A percentile compares a stretch with the other conserved stretches of the same genome.
Conservation (phyloP, 2,329 filamentous ascomycete genomes). For the Claviceps arundinis region DNA sequence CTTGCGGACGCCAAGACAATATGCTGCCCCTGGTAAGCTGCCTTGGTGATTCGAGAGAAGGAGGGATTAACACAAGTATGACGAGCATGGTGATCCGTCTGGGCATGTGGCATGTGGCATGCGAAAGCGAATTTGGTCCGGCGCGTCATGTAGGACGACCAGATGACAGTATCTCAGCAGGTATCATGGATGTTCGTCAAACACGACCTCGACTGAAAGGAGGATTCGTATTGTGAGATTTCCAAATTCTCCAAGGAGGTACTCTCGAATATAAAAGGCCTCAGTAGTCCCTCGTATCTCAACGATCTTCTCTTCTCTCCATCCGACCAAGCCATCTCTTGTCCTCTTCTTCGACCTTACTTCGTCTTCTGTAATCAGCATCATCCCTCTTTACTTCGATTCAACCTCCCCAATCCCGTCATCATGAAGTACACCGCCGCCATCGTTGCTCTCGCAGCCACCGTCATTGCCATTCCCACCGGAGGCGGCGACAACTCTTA, state of each 20-base stretch:
- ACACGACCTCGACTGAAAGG: no score
- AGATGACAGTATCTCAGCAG: no score
- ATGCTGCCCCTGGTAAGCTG: not conserved
- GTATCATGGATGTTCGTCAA: no score
- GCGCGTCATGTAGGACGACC: no score
- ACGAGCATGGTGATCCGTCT: not conserved
- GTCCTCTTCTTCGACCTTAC: not conserved
- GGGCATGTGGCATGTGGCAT: no score
- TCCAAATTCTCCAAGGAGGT: no score
- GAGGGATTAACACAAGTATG: not conserved
- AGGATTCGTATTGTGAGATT: not conserved
- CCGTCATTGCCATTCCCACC: constrained; percentile 1
- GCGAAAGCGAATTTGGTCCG: no score
- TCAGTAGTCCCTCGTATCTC: not conserved
- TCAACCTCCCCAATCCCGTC: not conserved
- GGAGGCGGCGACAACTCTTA: not conserved
- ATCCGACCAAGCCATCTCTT: not conserved
- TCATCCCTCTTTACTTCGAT: not conserved
- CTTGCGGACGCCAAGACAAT: not conserved
- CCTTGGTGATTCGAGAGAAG: not conserved
- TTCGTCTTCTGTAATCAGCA: not conserved
- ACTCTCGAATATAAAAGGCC: constrained; percentile 1
- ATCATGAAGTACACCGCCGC: constrained; percentile 5
- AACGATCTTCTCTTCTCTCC: not conserved
- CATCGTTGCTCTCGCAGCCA: constrained; percentile 3